phyloP scores from a whole-genome alignment of 495 filamentous ascomycete genomes.

The Hypoxylon cercidicola region DNA sequence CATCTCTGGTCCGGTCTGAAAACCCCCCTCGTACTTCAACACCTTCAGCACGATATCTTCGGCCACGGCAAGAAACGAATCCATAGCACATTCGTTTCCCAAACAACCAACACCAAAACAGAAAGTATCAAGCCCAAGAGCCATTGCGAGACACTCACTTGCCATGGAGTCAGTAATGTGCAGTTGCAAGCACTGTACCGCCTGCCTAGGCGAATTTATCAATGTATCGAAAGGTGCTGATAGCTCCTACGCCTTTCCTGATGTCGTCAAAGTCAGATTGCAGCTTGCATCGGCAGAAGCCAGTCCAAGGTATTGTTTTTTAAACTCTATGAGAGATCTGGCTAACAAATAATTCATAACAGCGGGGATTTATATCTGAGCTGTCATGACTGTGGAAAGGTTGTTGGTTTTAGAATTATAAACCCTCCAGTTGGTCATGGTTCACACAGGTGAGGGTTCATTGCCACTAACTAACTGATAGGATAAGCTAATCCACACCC shows the following conservation, averaged over 20 bases:
- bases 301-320: too few relatives aligned
- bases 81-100: background rate
- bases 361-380: conserved; percentile 24
- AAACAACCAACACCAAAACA: background rate
- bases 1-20: too few relatives aligned
- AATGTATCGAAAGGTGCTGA: conserved; percentile 56
- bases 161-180: conserved; percentile 49
- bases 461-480: background rate
- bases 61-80: too few relatives aligned
- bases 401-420: conserved; percentile 47
- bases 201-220: conserved; percentile 47
- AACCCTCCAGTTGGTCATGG: conserved; percentile 49
- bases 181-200: conserved; percentile 53
- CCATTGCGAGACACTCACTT: background rate
- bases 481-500: conserved; percentile 14
- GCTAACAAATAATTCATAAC: conserved; percentile 18
- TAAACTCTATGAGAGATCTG: too few relatives aligned
- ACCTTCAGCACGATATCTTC: too few relatives aligned
- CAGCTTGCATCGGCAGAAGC: too few relatives aligned
- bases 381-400: conserved; percentile 41
- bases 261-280: background rate
- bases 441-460: conserved; percentile 44
- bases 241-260: conserved; percentile 47
- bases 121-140: conserved; percentile 1
- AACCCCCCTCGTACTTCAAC: too few relatives aligned